A percentile compares a stretch with the other conserved stretches of the same genome.
These are phyloP conservation scores for Neonectria coccinea DNA, from an alignment of 2,329 filamentous ascomycete genomes.

Conservation along the genomic window DNA sequence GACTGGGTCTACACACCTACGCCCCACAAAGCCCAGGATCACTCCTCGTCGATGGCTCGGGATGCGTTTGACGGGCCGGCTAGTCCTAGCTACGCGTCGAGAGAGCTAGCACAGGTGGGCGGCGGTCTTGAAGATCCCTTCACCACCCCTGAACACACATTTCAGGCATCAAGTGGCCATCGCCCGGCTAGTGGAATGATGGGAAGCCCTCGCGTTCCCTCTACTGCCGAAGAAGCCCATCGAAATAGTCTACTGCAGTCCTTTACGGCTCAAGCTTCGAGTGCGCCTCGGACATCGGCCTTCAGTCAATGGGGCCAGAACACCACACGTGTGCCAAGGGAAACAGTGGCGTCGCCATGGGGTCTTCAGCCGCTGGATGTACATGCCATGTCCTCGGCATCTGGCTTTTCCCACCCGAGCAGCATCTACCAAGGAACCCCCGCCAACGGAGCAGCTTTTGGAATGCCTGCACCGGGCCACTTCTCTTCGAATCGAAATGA, in stretches of 20 bases:
- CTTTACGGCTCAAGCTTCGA: conserved; percentile 40
- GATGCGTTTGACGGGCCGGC: conserved; percentile 44
- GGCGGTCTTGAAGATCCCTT: conserved; percentile 49
- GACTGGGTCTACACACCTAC: conserved; percentile 58
- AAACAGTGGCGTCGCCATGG: conserved; percentile 38
- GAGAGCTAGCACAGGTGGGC: conserved; percentile 27
- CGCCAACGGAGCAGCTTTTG: conserved; percentile 39
- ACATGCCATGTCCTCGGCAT: conserved; percentile 46
- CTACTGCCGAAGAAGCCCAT: conserved; percentile 48
- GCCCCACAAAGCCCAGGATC: conserved; percentile 43
- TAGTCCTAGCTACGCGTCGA: conserved; percentile 42
- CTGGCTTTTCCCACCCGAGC: conserved; percentile 61
- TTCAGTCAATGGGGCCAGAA: conserved; percentile 50
- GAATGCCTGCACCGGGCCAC: conserved; percentile 30
- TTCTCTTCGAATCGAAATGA: conserved; percentile 32
- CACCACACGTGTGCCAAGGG: conserved; percentile 33
- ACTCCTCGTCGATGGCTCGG: conserved; percentile 36
- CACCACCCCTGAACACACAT: conserved; percentile 42
- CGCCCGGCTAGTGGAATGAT: conserved; percentile 32
- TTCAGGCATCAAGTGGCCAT: conserved; percentile 26
- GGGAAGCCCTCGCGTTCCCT: conserved; percentile 34
- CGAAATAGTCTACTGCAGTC: conserved; percentile 52
- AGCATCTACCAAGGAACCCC: conserved; percentile 64
- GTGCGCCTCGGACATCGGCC: conserved; percentile 46
- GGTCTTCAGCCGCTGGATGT: conserved; percentile 27